A percentile compares a stretch with the other conserved stretches of the same genome.
Conservation (phyloP, 1,139 yeast species). For the Schizosaccharomyces versatilis region DNA sequence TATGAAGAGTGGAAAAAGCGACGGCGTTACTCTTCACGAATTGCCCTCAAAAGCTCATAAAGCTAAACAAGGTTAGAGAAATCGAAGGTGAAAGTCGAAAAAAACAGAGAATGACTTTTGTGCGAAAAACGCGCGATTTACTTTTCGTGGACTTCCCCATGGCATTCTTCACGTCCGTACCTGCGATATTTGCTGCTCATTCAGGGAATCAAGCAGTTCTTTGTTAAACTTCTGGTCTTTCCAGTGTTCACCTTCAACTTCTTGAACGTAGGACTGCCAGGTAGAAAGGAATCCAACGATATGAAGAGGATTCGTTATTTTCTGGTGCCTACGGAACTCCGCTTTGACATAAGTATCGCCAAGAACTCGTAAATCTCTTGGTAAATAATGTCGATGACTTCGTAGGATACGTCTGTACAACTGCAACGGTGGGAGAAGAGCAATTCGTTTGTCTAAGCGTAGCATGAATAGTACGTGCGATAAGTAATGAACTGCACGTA, state of each 20-base stretch:
- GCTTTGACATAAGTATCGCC: constrained; percentile 81
- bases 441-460: neutral
- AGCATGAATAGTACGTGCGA: too few relatives aligned
- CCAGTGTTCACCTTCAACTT: constrained; percentile 5
- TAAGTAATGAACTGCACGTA: too few relatives aligned
- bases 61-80: neutral
- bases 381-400: constrained; percentile 44
- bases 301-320: constrained; percentile 70
- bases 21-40: neutral
- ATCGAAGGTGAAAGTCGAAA: neutral
- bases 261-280: constrained; percentile 44
- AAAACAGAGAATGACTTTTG: neutral
- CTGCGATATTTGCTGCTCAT: neutral
- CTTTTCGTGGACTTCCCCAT: neutral
- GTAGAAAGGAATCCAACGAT: constrained; percentile 79
- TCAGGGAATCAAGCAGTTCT: neutral
- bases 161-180: neutral
- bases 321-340: constrained; percentile 72
- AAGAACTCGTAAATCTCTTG: constrained; percentile 44
- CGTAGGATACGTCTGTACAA: constrained; percentile 59
- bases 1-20: neutral
- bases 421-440: constrained; percentile 51
- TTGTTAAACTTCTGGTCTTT: neutral
- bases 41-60: neutral
- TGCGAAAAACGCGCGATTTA: neutral